Evolutionary conservation across 78 protist species (phyloP).

Genomic region (Pelomyxa schiedti): DNA sequence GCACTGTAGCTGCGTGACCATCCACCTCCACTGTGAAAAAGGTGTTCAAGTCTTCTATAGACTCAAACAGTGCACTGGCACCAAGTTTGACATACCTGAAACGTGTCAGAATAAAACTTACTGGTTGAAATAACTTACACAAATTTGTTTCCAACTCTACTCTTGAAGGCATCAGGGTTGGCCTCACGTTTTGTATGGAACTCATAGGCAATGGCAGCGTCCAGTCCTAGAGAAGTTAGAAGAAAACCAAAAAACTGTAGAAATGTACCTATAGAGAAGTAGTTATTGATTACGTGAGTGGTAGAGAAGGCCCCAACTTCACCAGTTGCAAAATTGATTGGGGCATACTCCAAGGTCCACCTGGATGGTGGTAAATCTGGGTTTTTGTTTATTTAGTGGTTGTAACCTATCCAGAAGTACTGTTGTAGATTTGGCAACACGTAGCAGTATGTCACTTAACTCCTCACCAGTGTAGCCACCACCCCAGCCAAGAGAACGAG

Average conservation of each 20-base stretch:
- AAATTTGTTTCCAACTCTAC: conserved; percentile 1
- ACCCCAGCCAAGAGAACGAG: conserved; percentile 76
- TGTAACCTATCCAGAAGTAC: background rate
- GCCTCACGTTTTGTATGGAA: conserved; percentile 13
- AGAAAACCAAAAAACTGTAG: no score
- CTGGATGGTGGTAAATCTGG: no score
- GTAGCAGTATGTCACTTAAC: background rate
- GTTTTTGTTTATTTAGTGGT: no score
- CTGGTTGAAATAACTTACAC: background rate
- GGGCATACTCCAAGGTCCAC: no score
- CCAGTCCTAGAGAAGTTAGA: no score
- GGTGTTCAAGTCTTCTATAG: background rate
- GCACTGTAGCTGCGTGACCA: background rate
- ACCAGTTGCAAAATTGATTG: no score
- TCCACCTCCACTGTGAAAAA: background rate
- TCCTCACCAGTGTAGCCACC: conserved; percentile 54
- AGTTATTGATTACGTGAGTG: no score
- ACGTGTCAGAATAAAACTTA: background rate
- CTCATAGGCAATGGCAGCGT: conserved; percentile 15
- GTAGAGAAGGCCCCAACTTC: no score
- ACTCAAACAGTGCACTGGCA: background rate
- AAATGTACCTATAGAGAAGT: background rate
- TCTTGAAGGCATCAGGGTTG: conserved; percentile 13
- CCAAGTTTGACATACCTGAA: conserved; percentile 11
- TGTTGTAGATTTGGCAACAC: background rate